Conservation (phyloP, 257 asterid genomes). For the Lycium ferocissimum region DNA sequence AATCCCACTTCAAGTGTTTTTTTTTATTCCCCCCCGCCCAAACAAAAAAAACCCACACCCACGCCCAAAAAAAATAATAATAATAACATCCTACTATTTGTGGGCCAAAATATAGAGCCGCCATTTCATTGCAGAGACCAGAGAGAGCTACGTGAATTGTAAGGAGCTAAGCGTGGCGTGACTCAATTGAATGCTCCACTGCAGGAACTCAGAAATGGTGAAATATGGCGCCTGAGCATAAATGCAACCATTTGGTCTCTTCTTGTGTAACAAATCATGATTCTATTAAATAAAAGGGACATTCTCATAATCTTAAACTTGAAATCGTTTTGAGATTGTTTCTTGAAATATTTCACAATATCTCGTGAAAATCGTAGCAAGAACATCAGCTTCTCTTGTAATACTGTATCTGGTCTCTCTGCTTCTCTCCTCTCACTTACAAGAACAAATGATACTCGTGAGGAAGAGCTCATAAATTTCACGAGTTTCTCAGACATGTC, state of each 20-base stretch:
- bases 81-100: not conserved
- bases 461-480: slow-evolving; percentile 76
- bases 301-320: not conserved
- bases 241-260: slow-evolving; percentile 24
- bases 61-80: too few relatives aligned
- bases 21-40: too few relatives aligned
- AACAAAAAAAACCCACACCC: too few relatives aligned
- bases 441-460: slow-evolving; percentile 70
- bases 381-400: not conserved
- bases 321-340: not conserved
- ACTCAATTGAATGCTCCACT: slow-evolving; percentile 24
- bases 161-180: slow-evolving; percentile 33
- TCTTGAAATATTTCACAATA: slow-evolving; percentile 3
- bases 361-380: slow-evolving; percentile 25
- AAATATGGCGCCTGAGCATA: slow-evolving; percentile 30
- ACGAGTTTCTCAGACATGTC: slow-evolving; percentile 59
- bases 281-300: not conserved
- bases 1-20: too few relatives aligned
- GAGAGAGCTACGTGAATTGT: not conserved
- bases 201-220: slow-evolving; percentile 23
- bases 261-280: slow-evolving; percentile 30
- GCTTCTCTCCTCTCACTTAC: not conserved
- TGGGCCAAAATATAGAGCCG: not conserved
- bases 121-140: not conserved
- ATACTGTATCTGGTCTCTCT: not conserved